These are phyloP conservation scores for Oryza australiensis DNA, from an alignment of 176 grass and related monocot genomes.

Conservation along the genomic window DNA sequence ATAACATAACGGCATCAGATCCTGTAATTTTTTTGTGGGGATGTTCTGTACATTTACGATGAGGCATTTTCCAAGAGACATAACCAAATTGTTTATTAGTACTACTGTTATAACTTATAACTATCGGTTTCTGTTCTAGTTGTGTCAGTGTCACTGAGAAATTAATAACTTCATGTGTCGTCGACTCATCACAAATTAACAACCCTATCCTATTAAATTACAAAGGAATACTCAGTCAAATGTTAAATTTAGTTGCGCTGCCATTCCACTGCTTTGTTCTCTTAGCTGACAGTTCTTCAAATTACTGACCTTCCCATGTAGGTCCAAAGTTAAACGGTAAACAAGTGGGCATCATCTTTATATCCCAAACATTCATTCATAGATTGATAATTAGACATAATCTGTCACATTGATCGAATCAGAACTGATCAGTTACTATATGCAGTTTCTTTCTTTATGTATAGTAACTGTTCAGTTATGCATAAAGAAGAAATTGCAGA, in stretches of 20 bases:
- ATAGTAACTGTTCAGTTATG: too few relatives aligned
- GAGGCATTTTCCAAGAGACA: neutral
- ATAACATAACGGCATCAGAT: neutral
- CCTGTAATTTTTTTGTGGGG: neutral
- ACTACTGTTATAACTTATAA: neutral
- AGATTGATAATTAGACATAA: neutral
- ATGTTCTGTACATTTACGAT: neutral
- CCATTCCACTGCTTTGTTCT: neutral
- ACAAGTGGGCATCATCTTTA: constrained; percentile 4
- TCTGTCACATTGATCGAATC: neutral
- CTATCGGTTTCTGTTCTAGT: neutral
- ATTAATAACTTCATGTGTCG: neutral
- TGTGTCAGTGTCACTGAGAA: neutral
- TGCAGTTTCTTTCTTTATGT: too few relatives aligned
- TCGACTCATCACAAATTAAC: neutral
- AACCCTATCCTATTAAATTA: neutral
- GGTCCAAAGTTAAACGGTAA: constrained; percentile 12
- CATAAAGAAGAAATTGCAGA: neutral
- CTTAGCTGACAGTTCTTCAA: neutral
- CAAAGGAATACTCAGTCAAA: neutral
- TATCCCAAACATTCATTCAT: neutral
- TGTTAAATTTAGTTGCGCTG: neutral
- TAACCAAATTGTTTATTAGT: neutral
- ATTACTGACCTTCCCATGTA: neutral
- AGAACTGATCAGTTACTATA: neutral